Base-by-base conservation (phyloP, 2,329 filamentous ascomycete species). In the Cercospora sp. region DNA sequence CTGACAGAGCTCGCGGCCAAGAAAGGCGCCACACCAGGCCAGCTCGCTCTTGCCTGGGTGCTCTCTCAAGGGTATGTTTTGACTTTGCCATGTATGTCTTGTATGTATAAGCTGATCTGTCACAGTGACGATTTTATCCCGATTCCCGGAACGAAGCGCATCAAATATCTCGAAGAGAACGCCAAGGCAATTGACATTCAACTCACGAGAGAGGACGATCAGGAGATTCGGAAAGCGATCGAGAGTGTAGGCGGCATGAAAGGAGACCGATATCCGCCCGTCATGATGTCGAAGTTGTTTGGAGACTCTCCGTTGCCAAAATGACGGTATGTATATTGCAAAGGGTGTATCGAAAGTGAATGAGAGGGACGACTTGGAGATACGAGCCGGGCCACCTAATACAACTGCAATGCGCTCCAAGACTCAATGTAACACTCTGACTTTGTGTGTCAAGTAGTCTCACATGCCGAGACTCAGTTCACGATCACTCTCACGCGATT, bases 101-200 rank as follows among this genome's bases (percentile, higher is more conserved):
- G 65, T 76, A 74, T 53, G 18, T 53, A 57, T 64, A 76, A 20
- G 69, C 76, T 64, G 75, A 78, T 60, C 75, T 62, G 67, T 66
- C 9, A 73, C 74, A 57, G 68, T 63, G 76, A 79, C 8, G 78
- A 82, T 62, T 77, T 74, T 78, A 82, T 85, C 67, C 75, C 82
- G 0, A 84, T 84, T 60, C 82, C 83, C 0, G 83, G 83, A 1
- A 75, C 73, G 1, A 75, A 72, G 60, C 67, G 65, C 8, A 68
- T 73, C 55, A 73, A 75, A 57, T 73, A 73, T 57, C 66, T 76
- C n/a, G 72, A 75, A 59, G 72, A 76, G 63, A 75, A 76, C 31
- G 71, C 65, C 31, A 67, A 66, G 33, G 68, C 73, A 9, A 28
- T 73, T 10, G 59, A 75, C 26, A 67, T 75, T 12, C 40, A 73